Base-by-base conservation (phyloP, 2,329 filamentous ascomycete genomes). In the Alternaria solani region DNA sequence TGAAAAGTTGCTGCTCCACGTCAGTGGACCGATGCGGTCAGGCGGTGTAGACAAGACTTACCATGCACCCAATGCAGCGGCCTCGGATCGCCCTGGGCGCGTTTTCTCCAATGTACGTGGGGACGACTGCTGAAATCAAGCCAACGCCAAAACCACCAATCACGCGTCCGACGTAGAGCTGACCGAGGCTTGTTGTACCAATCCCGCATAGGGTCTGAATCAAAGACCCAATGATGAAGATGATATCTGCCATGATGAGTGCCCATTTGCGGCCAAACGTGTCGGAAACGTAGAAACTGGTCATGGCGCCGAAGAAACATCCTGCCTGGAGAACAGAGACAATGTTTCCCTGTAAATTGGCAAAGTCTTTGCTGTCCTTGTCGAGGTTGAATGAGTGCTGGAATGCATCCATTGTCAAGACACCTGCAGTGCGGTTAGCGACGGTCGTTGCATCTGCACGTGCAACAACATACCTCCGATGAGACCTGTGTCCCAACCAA, bases 81-180 rank as follows among this genome's bases (percentile, higher is more conserved):
- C 77, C 77, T 55, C 77, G 66, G 48, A 79, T 79, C 57, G 78
- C 73, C 66, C 81, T 80, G 48, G 81, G 81, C 6, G 78, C 80
- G 59, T 81, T 81, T 62, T 82, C 80, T n/a, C 79, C 78, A 61
- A 81, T 80, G 57, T 81, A 81, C 0, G 79, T 81, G 4, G 80
- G 80, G 1, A 81, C 79, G 5, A 82, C 78, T 6, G 79, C 79
- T 51, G 70, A 75, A 32, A 81, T 80, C 38, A 81, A 62, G 1
- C 80, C 80, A 6, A 81, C 80, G 0, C 80, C 80, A 59, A 81
- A 81, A 0, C 80, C 80, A 16, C 80, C 80, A 59, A 82, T 80
- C 8, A 81, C 76, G 14, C 80, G 70, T 6, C 80, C 80, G 14
- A 81, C 70, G 43, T 81, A 81, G 5, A 82, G 66, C 56, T 81